A percentile compares a stretch with the other conserved stretches of the same genome.
Evolutionary conservation across 768 basidiomycete species (phyloP).

Genomic region (Termitomyces sp.): DNA sequence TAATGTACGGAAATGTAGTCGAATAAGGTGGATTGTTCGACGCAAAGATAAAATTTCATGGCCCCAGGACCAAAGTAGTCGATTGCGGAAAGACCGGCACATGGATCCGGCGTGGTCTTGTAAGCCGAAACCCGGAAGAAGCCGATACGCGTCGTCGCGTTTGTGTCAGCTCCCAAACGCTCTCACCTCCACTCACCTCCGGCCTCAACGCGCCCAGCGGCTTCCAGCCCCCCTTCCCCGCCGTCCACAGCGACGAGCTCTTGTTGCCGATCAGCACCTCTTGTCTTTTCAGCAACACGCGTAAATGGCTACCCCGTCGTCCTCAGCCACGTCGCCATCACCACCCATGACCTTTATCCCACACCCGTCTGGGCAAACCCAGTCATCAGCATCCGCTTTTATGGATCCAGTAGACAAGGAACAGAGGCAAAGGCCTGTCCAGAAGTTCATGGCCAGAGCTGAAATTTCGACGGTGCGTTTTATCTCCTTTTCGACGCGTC

Average conservation of each 20-base stretch:
- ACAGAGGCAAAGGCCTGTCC: slow-evolving; percentile 59
- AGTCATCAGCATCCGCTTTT: slow-evolving; percentile 25
- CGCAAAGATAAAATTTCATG: neutral
- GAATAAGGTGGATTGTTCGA: neutral
- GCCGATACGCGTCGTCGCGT: slow-evolving; percentile 53
- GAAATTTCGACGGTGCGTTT: slow-evolving; percentile 74
- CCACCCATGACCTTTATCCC: slow-evolving; percentile 64
- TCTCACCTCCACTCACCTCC: slow-evolving; percentile 24
- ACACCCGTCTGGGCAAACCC: slow-evolving; percentile 34
- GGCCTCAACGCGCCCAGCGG: slow-evolving; percentile 29
- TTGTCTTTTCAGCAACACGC: slow-evolving; percentile 23
- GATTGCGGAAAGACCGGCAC: slow-evolving; percentile 23
- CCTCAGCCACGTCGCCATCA: slow-evolving; percentile 78
- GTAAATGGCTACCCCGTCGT: slow-evolving; percentile 75
- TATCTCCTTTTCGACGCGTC: slow-evolving; percentile 45
- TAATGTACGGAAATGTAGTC: neutral
- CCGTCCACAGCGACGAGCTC: slow-evolving; percentile 25
- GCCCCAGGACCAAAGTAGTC: slow-evolving; percentile 6
- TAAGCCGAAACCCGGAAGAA: slow-evolving; percentile 40
- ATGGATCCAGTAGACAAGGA: slow-evolving; percentile 48
- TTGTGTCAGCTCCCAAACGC: slow-evolving; percentile 29
- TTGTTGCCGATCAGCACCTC: slow-evolving; percentile 15
- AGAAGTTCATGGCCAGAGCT: slow-evolving; percentile 74
- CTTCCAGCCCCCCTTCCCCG: slow-evolving; percentile 30
- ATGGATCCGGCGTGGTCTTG: slow-evolving; percentile 20